phyloP scores from a whole-genome alignment of 176 grass and related monocot species.

The Triticum urartu region DNA sequence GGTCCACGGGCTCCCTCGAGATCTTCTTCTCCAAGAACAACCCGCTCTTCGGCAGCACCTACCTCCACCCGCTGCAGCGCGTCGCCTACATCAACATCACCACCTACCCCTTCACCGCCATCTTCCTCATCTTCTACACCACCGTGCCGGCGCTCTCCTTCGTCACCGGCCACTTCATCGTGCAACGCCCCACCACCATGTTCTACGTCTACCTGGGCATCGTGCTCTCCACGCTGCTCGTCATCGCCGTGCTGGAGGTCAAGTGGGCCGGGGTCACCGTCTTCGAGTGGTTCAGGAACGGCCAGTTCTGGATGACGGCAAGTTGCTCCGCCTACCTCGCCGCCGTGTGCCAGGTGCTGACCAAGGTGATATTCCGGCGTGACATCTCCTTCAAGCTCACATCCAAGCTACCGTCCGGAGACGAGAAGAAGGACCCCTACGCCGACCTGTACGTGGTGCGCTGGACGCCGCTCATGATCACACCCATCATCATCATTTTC shows the following conservation, averaged over 20 bases:
- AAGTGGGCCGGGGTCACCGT: conserved; percentile 84
- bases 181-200: conserved; percentile 70
- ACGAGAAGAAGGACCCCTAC: conserved; percentile 88
- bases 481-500: conserved; percentile 67
- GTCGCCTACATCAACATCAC: conserved; percentile 93
- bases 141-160: conserved; percentile 86
- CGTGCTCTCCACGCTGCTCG: conserved; percentile 62
- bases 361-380: conserved; percentile 67
- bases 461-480: conserved; percentile 75
- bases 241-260: conserved; percentile 74
- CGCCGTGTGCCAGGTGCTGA: conserved; percentile 79
- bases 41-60: conserved; percentile 66
- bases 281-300: conserved; percentile 93
- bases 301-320: conserved; percentile 96
- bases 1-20: conserved; percentile 84
- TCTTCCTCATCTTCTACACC: conserved; percentile 93
- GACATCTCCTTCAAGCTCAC: conserved; percentile 92
- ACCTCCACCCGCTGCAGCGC: conserved; percentile 78
- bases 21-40: conserved; percentile 97
- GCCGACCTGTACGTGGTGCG: conserved; percentile 80
- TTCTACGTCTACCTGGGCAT: conserved; percentile 88
- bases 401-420: conserved; percentile 58
- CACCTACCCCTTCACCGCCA: conserved; percentile 90
- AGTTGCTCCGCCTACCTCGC: conserved; percentile 82
- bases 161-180: conserved; percentile 89